Base-by-base conservation (phyloP, 1,284 basidiomycete genomes). In the Leccinum colubrinum region DNA sequence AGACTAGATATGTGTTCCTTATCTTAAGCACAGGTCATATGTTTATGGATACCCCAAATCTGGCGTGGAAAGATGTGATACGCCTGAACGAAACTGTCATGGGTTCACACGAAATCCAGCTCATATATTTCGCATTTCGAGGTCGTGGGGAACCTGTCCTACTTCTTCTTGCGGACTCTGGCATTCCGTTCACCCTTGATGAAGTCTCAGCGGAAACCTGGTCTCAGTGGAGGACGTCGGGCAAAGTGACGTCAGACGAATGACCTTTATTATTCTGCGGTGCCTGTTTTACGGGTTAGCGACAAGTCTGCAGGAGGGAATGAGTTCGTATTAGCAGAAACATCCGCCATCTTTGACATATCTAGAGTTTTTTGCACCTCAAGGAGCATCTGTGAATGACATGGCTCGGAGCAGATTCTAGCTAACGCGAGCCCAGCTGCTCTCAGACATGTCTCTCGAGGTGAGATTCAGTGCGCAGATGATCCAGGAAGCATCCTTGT, bases 121-220 rank as follows among this genome's bases (percentile, higher is more conserved):
- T 70, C 46, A 64, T 58, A 14, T 70, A 70, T 54, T 56, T 70
- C 51, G 33, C 70, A 3, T 0, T 67, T 6, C 72, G 71, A 39
- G 71, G 25, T 39, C 70, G 71, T 52, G 67, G 71, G 1, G 71
- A 70, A 59, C 71, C 69, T 1, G 55, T 72, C 20, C n/a, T 70
- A 7, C 64, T 70, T 20, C 61, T 73, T 33, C 70, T 72, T 27
- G 70, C 22, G 4, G 68, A 73, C 55, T 70, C 68, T 0, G 69
- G 71, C 0, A 15, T 64, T 22, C 58, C 70, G 12, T 70, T 73
- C 25, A 60, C 41, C 4, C 37, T 72, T 3, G 60, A 70, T 35
- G 58, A 67, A 33, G 56, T 70, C 20, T 12, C 67, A 27, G 46
- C 39, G 4, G 54, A 37, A 17, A 63, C 59, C 4, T 70, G 69